Percentiles rank a stretch among this genome's conserved stretches.
phyloP scores from a whole-genome alignment of 2,329 filamentous ascomycete species.

The Colletotrichum simmondsii region DNA sequence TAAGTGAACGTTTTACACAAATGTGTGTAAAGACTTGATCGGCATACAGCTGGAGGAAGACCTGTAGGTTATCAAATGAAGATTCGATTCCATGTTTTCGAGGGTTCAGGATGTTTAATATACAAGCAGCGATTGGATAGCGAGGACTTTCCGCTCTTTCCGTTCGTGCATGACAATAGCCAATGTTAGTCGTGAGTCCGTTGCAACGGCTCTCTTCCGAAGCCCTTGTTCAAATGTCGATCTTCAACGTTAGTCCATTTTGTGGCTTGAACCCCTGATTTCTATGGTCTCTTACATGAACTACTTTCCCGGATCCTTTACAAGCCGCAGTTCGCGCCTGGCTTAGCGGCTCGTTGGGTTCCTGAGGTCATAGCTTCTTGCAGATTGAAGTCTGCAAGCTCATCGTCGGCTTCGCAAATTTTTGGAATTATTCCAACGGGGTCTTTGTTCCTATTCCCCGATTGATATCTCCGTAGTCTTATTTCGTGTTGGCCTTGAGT shows the following conservation, averaged over 20 bases:
- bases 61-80: no score
- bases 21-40: no score
- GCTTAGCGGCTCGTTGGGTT: background rate
- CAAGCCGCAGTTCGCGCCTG: background rate
- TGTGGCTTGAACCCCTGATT: background rate
- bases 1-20: background rate
- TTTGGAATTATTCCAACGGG: background rate
- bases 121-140: background rate
- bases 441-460: background rate
- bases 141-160: background rate
- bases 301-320: background rate
- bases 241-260: background rate
- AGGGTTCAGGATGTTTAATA: background rate
- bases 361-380: background rate
- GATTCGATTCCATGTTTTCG: rapidly evolving
- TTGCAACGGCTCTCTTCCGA: background rate
- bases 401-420: background rate
- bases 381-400: background rate
- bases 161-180: no score
- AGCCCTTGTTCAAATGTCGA: background rate
- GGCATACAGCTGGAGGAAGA: no score
- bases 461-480: no score
- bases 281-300: background rate
- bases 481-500: background rate
- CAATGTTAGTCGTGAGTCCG: background rate